Percentiles rank a stretch among this genome's conserved stretches.
phyloP scores from a whole-genome alignment of 306 rosid genomes.

The Trifolium repens region DNA sequence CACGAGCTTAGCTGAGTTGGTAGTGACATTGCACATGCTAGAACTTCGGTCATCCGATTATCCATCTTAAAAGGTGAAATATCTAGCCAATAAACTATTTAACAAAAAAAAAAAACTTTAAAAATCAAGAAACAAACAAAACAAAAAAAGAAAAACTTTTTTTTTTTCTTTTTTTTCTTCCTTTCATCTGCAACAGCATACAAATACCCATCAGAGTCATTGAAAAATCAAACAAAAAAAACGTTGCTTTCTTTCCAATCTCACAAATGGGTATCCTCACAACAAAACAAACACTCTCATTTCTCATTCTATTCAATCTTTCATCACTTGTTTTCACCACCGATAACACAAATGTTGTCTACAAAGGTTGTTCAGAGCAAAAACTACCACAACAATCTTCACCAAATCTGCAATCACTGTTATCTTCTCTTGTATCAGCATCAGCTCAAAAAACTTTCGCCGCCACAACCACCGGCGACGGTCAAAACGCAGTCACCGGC shows the following conservation, averaged over 20 bases:
- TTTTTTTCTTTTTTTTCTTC: background rate
- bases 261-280: slow-evolving; percentile 54
- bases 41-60: too few species aligned
- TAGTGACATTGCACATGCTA: too few species aligned
- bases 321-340: slow-evolving; percentile 29
- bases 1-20: too few species aligned
- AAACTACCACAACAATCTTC: slow-evolving; percentile 62
- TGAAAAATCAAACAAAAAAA: background rate
- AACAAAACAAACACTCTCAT: slow-evolving; percentile 31
- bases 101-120: too few species aligned
- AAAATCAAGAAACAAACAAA: background rate
- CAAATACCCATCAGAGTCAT: slow-evolving; percentile 1
- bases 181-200: slow-evolving; percentile 5
- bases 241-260: background rate
- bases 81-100: too few species aligned
- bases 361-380: slow-evolving; percentile 78
- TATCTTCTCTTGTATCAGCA: slow-evolving; percentile 51
- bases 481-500: slow-evolving; percentile 52
- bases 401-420: slow-evolving; percentile 60
- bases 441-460: slow-evolving; percentile 64
- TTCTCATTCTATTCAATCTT: slow-evolving; percentile 15
- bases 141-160: background rate
- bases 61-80: too few species aligned
- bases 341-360: slow-evolving; percentile 61
- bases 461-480: slow-evolving; percentile 60